These are phyloP conservation scores for Grosmannia serpens DNA, from an alignment of 2,329 filamentous ascomycete genomes.

Conservation along the genomic window DNA sequence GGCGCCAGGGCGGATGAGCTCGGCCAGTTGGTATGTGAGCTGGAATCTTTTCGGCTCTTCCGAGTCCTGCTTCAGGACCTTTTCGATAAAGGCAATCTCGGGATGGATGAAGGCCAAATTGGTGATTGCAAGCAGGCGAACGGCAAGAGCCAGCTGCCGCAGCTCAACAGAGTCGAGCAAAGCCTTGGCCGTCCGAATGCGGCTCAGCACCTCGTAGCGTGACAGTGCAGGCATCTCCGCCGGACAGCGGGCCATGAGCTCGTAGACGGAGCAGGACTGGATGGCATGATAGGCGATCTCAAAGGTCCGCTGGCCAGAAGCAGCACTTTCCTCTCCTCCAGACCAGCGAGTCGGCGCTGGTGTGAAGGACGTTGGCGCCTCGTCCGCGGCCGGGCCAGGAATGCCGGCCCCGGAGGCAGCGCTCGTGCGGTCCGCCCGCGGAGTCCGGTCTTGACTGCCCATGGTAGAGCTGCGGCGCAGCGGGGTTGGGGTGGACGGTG, in stretches of 20 bases:
- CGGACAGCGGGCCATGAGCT: constrained; percentile 44
- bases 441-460: constrained; percentile 30
- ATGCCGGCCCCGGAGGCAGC: background rate
- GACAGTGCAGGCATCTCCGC: constrained; percentile 58
- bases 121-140: constrained; percentile 75
- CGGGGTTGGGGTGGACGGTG: constrained; percentile 64
- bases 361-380: constrained; percentile 31
- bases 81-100: constrained; percentile 74
- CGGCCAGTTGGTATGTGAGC: constrained; percentile 81
- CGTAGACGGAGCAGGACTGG: constrained; percentile 38
- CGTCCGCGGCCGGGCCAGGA: constrained; percentile 22
- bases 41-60: constrained; percentile 86
- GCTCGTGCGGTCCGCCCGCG: constrained; percentile 22
- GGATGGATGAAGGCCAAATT: constrained; percentile 84
- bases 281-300: constrained; percentile 52
- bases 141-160: constrained; percentile 65
- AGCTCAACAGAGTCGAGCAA: constrained; percentile 53
- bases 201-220: constrained; percentile 76
- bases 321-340: constrained; percentile 25
- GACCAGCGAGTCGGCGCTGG: constrained; percentile 24
- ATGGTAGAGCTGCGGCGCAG: constrained; percentile 56
- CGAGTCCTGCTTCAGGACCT: constrained; percentile 73
- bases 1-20: constrained; percentile 74
- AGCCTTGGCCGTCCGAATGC: constrained; percentile 73
- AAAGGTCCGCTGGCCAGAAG: constrained; percentile 43